Percentiles rank a stretch among this genome's conserved stretches.
phyloP scores from a whole-genome alignment of 2,329 filamentous ascomycete genomes.

The Pseudogymnoascus sp. region DNA sequence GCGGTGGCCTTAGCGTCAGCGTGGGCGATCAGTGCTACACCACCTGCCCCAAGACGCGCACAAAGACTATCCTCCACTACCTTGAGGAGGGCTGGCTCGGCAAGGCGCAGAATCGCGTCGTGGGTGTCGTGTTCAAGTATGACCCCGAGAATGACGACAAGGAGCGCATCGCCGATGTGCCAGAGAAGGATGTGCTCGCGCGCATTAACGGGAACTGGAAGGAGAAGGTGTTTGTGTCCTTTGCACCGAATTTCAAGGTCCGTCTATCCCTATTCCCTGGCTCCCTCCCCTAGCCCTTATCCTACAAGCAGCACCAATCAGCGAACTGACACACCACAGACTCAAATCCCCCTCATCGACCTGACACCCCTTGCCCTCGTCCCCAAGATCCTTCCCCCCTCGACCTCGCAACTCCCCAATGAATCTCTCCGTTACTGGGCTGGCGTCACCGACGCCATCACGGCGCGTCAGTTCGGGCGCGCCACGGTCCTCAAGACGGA shows the following conservation, averaged over 20 bases:
- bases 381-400: slow-evolving; percentile 70
- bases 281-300: too few species aligned
- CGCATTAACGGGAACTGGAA: slow-evolving; percentile 84
- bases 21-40: slow-evolving; percentile 86
- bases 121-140: slow-evolving; percentile 85
- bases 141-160: slow-evolving; percentile 79
- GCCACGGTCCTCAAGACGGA: slow-evolving; percentile 85
- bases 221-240: slow-evolving; percentile 54
- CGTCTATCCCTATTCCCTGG: slow-evolving; percentile 27
- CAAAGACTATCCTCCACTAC: slow-evolving; percentile 90
- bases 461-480: slow-evolving; percentile 70
- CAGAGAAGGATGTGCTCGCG: slow-evolving; percentile 74
- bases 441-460: slow-evolving; percentile 78
- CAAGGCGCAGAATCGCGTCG: slow-evolving; percentile 81
- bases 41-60: slow-evolving; percentile 78
- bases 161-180: slow-evolving; percentile 73
- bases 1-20: slow-evolving; percentile 80
- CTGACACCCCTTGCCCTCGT: slow-evolving; percentile 74
- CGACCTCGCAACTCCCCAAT: slow-evolving; percentile 72
- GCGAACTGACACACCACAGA: slow-evolving; percentile 16
- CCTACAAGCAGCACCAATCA: too few species aligned
- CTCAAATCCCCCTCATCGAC: slow-evolving; percentile 73
- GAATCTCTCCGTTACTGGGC: slow-evolving; percentile 87
- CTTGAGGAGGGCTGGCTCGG: slow-evolving; percentile 92
- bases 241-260: slow-evolving; percentile 55